Base-by-base conservation (phyloP, 139 green algal species). In the Nannochloris sp. region DNA sequence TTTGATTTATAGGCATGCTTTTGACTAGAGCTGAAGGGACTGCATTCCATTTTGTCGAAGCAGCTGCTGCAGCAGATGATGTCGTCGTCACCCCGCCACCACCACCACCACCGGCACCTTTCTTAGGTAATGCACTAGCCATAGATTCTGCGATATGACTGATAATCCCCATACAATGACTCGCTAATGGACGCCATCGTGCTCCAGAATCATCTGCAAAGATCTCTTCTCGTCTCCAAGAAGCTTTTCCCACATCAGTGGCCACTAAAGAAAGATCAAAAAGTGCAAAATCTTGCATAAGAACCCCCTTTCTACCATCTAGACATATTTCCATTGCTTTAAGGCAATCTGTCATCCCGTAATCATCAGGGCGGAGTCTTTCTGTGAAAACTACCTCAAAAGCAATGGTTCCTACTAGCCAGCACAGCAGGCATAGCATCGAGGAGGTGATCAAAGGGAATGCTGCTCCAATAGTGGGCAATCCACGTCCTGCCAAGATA, bases 321-420 rank as follows among this genome's bases (percentile, higher is more conserved):
- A 77, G 32, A 37, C 70, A 64, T 19, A 32, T 39, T 3, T 44
- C 9, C 54, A 77, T 72, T 13, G 62, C 61, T 2, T 23, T 54
- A 31, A 77, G 56, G 32, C 30, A 39, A 55, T 77, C 67, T 9
- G 29, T 35, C 3, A 62, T 55, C 6, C 38, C 38, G 54, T 82
- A 79, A 36, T 67, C 53, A 10, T 63, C 67, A 25, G 68, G 56
- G 4, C 63, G 35, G 29, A 83, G 56, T 14, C 61, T 33, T 64
- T 83, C 76, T 4, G 61, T 75, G 3, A 83, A 65, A 14, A 83
- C 68, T 6, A 82, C 58, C 53, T 83, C 73, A 10, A 81, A 33
- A 42, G 55, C 38, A 3, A 57, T 36, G 0, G 25, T 54, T 3
- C 42, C 64, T 31, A 42, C 36, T 44, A 29, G 23, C 67, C 66